These are phyloP conservation scores for Nitzschia sp. DNA, from an alignment of 108 stramenopile species.

Conservation along the genomic window DNA sequence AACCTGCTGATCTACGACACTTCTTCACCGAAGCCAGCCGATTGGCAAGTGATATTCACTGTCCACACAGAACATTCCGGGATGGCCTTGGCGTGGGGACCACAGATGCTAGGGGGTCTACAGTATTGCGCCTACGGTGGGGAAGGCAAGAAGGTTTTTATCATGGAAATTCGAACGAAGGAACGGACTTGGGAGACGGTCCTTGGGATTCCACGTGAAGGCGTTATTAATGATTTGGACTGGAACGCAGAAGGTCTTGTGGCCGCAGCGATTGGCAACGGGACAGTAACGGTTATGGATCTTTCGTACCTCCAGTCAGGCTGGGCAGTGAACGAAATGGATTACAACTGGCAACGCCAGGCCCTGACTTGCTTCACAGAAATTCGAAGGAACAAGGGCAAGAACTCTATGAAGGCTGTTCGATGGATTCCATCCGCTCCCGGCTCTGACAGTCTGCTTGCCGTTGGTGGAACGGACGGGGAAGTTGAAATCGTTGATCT, in stretches of 20 bases:
- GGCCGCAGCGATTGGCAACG: conserved; percentile 58
- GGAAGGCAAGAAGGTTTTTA: conserved; percentile 40
- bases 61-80: conserved; percentile 38
- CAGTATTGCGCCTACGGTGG: conserved; percentile 75
- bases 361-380: conserved; percentile 69
- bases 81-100: conserved; percentile 70
- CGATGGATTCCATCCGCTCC: conserved; percentile 58
- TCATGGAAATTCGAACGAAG: conserved; percentile 61
- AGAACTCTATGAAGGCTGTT: conserved; percentile 53
- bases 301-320: conserved; percentile 68
- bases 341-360: conserved; percentile 80
- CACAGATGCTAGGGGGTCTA: conserved; percentile 41
- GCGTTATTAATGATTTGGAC: conserved; percentile 55
- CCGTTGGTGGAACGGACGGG: conserved; percentile 72
- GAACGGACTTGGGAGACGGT: conserved; percentile 72
- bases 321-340: conserved; percentile 68
- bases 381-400: conserved; percentile 58
- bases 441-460: conserved; percentile 47
- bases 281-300: conserved; percentile 62
- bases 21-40: conserved; percentile 14
- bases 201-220: conserved; percentile 44
- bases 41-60: conserved; percentile 56
- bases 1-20: conserved; percentile 60
- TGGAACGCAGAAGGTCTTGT: conserved; percentile 64
- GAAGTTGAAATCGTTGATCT: conserved; percentile 70